Conservation (phyloP, 768 basidiomycete genomes). For the Exsudoporus frostii region DNA sequence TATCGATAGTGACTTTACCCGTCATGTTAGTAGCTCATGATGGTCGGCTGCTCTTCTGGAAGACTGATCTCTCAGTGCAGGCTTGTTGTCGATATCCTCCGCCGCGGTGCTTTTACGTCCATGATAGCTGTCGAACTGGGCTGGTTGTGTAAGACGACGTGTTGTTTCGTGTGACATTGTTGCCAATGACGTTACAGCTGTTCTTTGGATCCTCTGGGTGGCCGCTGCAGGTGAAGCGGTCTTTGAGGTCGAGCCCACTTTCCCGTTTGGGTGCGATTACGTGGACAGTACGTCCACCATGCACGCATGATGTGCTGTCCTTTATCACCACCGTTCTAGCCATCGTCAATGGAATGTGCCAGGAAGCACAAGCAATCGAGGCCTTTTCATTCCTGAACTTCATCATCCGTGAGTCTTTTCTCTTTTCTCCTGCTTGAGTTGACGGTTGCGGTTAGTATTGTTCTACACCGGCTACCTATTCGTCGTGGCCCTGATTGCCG, state of each 20-base stretch:
- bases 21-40: conserved; percentile 25
- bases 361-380: conserved; percentile 29
- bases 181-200: conserved; percentile 14
- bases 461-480: conserved; percentile 28
- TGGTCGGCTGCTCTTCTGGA: background rate
- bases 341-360: conserved; percentile 18
- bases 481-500: conserved; percentile 26
- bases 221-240: conserved; percentile 32
- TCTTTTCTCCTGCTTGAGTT: background rate
- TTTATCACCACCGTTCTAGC: conserved; percentile 11
- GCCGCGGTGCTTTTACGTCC: conserved; percentile 38
- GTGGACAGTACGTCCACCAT: conserved; percentile 2
- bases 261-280: conserved; percentile 11
- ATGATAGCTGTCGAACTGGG: conserved; percentile 36
- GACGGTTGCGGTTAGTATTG: conserved; percentile 27
- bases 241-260: background rate
- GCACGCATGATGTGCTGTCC: background rate
- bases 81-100: conserved; percentile 33
- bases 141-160: conserved; percentile 34
- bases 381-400: conserved; percentile 39
- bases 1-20: conserved; percentile 31
- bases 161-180: background rate
- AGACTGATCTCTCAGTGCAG: conserved; percentile 20
- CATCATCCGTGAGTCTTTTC: conserved; percentile 27
- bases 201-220: conserved; percentile 41